Percentiles rank a stretch among this genome's conserved stretches.
Evolutionary conservation across 2,329 filamentous ascomycete species (phyloP).

Genomic region (Domatiomyces catenatus): DNA sequence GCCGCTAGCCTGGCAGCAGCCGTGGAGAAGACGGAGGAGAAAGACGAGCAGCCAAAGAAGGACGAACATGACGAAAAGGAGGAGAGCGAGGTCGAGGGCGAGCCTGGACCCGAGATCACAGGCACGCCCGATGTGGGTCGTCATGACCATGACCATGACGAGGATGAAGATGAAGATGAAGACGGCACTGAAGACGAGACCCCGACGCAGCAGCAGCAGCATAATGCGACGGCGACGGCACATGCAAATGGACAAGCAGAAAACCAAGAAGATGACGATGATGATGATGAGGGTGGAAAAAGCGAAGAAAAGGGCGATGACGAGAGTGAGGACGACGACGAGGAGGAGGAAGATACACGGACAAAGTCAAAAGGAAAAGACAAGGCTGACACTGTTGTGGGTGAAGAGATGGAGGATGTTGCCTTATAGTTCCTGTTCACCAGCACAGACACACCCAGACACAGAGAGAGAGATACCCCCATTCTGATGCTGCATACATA

Average conservation of each 20-base stretch:
- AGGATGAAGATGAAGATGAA: slow-evolving; percentile 9
- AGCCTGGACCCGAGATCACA: slow-evolving; percentile 4
- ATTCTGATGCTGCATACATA: neutral
- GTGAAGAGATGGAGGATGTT: slow-evolving; percentile 18
- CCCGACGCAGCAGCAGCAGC: neutral
- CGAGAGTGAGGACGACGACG: slow-evolving; percentile 18
- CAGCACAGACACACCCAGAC: neutral
- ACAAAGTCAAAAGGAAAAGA: slow-evolving; percentile 9
- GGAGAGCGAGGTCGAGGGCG: slow-evolving; percentile 10
- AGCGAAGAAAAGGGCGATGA: slow-evolving; percentile 9
- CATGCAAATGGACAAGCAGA: slow-evolving; percentile 12
- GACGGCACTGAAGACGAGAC: neutral
- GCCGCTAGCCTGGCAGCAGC: neutral
- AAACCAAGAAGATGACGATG: slow-evolving; percentile 14
- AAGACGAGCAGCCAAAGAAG: slow-evolving; percentile 12
- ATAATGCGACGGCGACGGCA: slow-evolving; percentile 14
- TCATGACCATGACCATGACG: slow-evolving; percentile 4
- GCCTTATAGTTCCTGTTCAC: slow-evolving; percentile 8
- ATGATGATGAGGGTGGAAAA: slow-evolving; percentile 14
- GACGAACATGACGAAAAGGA: slow-evolving; percentile 14
- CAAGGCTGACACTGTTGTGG: neutral
- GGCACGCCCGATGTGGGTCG: slow-evolving; percentile 3
- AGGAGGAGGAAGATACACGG: slow-evolving; percentile 3
- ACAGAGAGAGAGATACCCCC: too few species aligned
- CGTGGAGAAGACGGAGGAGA: slow-evolving; percentile 5